Conservation (phyloP, 2,329 filamentous ascomycete species). For the Geosmithia morbida region DNA sequence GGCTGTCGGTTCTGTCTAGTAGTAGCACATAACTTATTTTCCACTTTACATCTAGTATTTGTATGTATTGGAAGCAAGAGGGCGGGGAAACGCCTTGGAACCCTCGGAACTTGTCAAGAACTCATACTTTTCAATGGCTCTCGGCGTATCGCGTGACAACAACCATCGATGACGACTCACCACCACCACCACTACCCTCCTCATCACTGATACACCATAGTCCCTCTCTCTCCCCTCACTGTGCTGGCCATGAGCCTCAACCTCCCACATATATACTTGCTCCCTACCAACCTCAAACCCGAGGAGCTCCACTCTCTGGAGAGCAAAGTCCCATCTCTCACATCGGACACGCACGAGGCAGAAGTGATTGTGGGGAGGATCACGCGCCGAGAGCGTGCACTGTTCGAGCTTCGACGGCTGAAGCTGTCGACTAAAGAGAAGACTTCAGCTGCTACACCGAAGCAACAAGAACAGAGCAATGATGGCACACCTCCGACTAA, state of each 20-base stretch:
- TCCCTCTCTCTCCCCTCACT: too few species aligned
- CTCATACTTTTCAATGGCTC: too few species aligned
- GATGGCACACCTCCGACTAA: background rate
- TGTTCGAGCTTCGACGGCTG: slow-evolving; percentile 60
- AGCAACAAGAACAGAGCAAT: background rate
- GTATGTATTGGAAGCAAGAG: too few species aligned
- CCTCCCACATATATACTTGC: slow-evolving; percentile 56
- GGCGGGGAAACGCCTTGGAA: too few species aligned
- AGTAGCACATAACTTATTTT: too few species aligned
- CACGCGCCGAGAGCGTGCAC: slow-evolving; percentile 51
- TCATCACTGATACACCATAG: background rate
- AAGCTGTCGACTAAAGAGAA: slow-evolving; percentile 41
- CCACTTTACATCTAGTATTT: too few species aligned
- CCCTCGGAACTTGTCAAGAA: too few species aligned
- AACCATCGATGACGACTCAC: background rate
- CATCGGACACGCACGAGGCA: slow-evolving; percentile 59
- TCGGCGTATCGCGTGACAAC: background rate
- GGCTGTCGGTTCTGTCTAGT: too few species aligned
- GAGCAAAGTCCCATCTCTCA: slow-evolving; percentile 48
- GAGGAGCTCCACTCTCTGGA: slow-evolving; percentile 51
- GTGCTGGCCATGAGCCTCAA: slow-evolving; percentile 9
- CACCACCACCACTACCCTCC: background rate
- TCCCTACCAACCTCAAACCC: slow-evolving; percentile 52
- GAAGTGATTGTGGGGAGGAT: slow-evolving; percentile 63
- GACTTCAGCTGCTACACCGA: background rate